Conservation (phyloP, 306 rosid genomes). For the Fragaria nilgerrensis region DNA sequence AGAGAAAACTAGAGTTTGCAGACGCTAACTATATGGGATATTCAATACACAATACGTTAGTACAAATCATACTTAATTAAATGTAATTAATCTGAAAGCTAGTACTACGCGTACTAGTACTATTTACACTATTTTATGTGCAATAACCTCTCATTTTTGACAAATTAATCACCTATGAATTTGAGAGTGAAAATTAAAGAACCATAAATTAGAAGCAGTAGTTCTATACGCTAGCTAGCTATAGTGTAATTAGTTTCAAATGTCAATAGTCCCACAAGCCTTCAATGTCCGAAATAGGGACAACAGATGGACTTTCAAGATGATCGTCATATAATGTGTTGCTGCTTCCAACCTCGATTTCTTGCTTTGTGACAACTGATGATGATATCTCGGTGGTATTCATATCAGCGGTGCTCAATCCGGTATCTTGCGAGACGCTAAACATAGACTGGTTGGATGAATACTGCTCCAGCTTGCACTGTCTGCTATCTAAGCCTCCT, state of each 20-base stretch:
- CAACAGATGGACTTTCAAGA: constrained; percentile 22
- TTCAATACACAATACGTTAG: too few relatives aligned
- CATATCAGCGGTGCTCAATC: constrained; percentile 65
- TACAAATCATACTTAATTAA: neutral
- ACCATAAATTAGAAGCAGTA: neutral
- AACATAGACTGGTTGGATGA: constrained; percentile 59
- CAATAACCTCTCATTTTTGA: neutral
- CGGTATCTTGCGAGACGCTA: constrained; percentile 64
- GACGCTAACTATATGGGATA: too few relatives aligned
- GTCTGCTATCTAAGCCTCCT: constrained; percentile 14
- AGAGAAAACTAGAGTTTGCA: too few relatives aligned
- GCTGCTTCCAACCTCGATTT: constrained; percentile 19
- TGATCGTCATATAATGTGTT: constrained; percentile 30
- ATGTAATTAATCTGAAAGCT: neutral
- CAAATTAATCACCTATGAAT: constrained; percentile 1
- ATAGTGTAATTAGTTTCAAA: neutral
- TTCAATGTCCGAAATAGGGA: constrained; percentile 51
- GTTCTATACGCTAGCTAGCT: constrained; percentile 15
- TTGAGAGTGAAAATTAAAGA: neutral
- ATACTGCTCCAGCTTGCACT: constrained; percentile 65
- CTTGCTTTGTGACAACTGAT: constrained; percentile 44
- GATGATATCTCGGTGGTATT: constrained; percentile 62
- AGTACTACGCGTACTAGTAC: neutral
- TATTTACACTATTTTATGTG: neutral
- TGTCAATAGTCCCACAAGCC: constrained; percentile 60